Evolutionary conservation across 1,139 yeast species (phyloP), one percentile per base, ranked within the genome.

Genomic region (Yamadazyma oceani): DNA sequence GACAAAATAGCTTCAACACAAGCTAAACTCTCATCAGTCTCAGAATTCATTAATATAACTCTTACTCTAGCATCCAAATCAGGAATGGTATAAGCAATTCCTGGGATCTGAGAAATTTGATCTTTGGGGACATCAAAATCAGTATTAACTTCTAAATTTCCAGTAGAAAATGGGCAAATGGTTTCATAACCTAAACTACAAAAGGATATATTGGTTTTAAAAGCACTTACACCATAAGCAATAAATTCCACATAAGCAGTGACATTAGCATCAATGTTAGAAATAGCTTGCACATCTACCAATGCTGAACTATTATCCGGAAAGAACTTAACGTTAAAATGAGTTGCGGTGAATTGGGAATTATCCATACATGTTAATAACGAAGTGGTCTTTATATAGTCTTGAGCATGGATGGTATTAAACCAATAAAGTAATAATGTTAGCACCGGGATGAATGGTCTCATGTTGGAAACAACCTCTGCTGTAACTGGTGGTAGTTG

Each of bases 11-110:
- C 97, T 58, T 86, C 90, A 9, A 94, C 95, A 74, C 99, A 92
- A 2, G 98, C 98, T 43, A 90, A 67, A 29, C 57, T 54, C 3
- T 57, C 51, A 8, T 60, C 51, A 35, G 76, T 76, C 37, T 67
- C 64, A 10, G 65, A 57, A 31, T 77, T 64, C 26, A 39, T 22
- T 14, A 85, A 82, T 11, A 76, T 59, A 26, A 94, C 94, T 49
- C 83, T 70, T 31, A 90, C 96, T 46, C 87, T 76, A 5, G 97
- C 99, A 57, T 92, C 99, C 48, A 92, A 69, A 62, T 92, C 96
- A 1, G 99, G 99, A 37, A 92, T 77, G 2, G 94, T 82, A 62
- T 80, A 92, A 3, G 96, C 96, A 23, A 92, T 70, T 6, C 82
- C 76, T 0, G 98, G 98, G 42, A 92, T 75, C 42, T 74, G 60